These are phyloP conservation scores for Agapanthus africanus DNA, from an alignment of 106 monocot species.

Conservation along the genomic window DNA sequence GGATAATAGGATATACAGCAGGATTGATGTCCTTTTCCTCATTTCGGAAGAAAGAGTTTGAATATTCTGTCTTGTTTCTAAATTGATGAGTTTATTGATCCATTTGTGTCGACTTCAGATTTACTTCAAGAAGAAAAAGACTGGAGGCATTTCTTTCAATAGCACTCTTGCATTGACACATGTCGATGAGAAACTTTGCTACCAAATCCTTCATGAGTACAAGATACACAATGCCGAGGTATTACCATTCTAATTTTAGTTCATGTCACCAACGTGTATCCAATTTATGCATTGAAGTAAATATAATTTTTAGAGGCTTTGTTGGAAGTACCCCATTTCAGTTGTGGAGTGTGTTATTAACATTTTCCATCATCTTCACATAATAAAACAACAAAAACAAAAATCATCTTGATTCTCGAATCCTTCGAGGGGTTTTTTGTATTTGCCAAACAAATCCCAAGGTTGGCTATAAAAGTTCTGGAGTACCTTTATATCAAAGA, in stretches of 20 bases:
- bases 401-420: no score
- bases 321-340: not conserved
- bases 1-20: not conserved
- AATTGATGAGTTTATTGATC: not conserved
- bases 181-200: constrained; percentile 98
- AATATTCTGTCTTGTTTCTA: not conserved
- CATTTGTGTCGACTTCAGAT: constrained; percentile 44
- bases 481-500: no score
- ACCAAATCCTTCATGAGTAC: constrained; percentile 97
- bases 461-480: no score
- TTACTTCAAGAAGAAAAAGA: constrained; percentile 99
- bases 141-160: constrained; percentile 98
- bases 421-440: no score
- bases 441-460: no score
- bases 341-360: no score
- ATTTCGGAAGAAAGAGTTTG: not conserved
- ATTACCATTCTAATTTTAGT: constrained; percentile 2
- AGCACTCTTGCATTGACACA: constrained; percentile 80
- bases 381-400: no score
- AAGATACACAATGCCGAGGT: constrained; percentile 99
- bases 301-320: not conserved
- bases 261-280: not conserved
- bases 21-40: not conserved
- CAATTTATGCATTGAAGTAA: not conserved
- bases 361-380: no score